A percentile compares a stretch with the other conserved stretches of the same genome.
phyloP scores from a whole-genome alignment of 148 eudicot genomes.

The Rhododendron ferrugineum region DNA sequence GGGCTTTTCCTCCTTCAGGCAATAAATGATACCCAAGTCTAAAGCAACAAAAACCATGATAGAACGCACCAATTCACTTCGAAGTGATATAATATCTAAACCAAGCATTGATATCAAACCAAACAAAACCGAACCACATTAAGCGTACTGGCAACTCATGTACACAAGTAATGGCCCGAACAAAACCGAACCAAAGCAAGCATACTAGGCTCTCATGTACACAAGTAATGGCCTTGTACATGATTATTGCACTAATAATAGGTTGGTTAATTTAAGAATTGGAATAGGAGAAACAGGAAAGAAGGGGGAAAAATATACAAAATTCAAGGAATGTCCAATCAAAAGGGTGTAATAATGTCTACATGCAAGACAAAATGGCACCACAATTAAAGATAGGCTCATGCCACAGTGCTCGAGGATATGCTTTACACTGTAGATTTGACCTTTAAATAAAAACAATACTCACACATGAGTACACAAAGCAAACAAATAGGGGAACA shows the following conservation, averaged over 20 bases:
- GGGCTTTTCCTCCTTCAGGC: conserved; percentile 12
- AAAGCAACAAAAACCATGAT: not conserved
- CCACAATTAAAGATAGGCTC: conserved; percentile 20
- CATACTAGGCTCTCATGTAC: not conserved
- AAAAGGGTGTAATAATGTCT: conserved; percentile 3
- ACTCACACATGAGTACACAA: not conserved
- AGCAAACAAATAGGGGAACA: not conserved
- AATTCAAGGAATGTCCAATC: conserved; percentile 14
- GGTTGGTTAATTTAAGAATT: not conserved
- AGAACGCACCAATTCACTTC: conserved; percentile 23
- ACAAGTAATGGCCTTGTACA: too few species aligned
- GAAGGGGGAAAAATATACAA: not conserved
- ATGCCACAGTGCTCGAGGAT: conserved; percentile 8
- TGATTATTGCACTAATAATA: not conserved
- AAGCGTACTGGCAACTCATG: too few species aligned
- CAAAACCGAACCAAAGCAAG: too few species aligned
- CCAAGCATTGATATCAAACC: conserved; percentile 6
- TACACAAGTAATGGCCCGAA: too few species aligned
- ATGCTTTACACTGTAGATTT: conserved; percentile 16
- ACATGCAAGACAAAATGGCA: conserved; percentile 24
- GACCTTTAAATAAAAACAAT: conserved; percentile 10
- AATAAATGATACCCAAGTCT: conserved; percentile 27
- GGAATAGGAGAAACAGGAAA: not conserved
- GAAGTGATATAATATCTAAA: conserved; percentile 22
- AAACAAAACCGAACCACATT: not conserved